Base-by-base conservation (phyloP, 2,329 filamentous ascomycete species). In the Trichophyton schoenleinii region DNA sequence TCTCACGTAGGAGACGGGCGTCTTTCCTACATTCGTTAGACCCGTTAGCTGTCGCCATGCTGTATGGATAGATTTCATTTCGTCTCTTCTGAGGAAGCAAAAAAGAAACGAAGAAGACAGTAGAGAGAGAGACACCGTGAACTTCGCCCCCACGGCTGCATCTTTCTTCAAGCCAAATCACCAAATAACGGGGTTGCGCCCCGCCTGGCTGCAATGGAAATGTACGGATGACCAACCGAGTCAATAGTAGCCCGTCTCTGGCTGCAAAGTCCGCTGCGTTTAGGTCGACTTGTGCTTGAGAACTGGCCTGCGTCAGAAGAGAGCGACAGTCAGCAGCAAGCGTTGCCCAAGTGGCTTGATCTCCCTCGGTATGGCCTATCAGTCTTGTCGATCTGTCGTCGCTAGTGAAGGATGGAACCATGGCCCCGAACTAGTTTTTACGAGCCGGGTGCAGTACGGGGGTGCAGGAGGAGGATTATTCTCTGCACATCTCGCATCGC, bases 401-500 rank as follows among this genome's bases (percentile, higher is more conserved):
- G 49, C 49, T 53, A 53, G 49, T 34, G 49, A n/a, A 53, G 49
- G 49, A 53, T 53, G 49, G 22, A 53, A 53, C 28, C 18, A 53
- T 22, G 28, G 49, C 22, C 49, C 28, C 28, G 49, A 38, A 53
- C 49, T 53, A 34, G 49, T 28, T 53, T 53, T 53, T 48, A 48
- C 44, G 44, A 48, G 44, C 18, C n/a, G 20, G 28, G 6, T 13
- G 18, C 18, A 25, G 22, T 34, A 53, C 25, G 25, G 49, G 25
- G 7, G 28, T 31, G 28, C 6, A 6, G 28, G 28, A 31, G 28
- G 28, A 31, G 28, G 49, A 53, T 31, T 31, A 31, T 20, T 34
- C 49, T 53, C 49, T n/a, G 49, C 49, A 15, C 28, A 38, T 38
- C 34, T 22, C 49, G 13, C 49, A 53, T 53, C 49, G 44, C 31